Base-by-base conservation (phyloP, 2,329 filamentous ascomycete species). In the Colletotrichum tropicale region DNA sequence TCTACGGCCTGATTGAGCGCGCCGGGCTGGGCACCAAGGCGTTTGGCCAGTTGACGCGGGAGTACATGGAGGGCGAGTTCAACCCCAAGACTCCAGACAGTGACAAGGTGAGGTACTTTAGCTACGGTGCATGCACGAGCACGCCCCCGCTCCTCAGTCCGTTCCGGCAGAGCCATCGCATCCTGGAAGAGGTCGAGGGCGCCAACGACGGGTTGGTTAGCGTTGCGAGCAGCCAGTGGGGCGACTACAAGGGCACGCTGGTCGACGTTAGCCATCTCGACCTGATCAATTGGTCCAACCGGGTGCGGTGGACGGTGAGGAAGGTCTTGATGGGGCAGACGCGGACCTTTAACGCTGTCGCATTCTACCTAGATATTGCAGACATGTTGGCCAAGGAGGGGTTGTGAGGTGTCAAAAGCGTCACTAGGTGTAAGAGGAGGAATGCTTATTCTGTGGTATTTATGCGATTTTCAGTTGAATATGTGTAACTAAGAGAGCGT, bases 351-450 rank as follows among this genome's bases (percentile, higher is more conserved):
- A 94, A 93, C 80, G 92, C 92, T 4, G 88, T 93, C 73, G 92
- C 92, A 0, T 93, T 94, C 79, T 94, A 94, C 79, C 86, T 93
- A 3, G 91, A 89, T 75, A 91, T 94, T 79, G 89, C 89, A 13
- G 90, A 94, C 80, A 95, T 94, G 93, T 85, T 95, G 66, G 92
- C 93, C 3, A 93, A 92, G 79, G 93, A 95, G 80, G 92, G 91
- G 3, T 76, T 86, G 21, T 87, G 76, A 83, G 8, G 18, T 28
- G 30, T 67, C 10, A 28, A 32, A 9, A 43, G 13, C 8, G 13
- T 18, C 15, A 30, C 24, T 28, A 2, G 55, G 24, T 18, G 13
- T 10, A 58, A 58, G 43, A 21, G n/a, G n/a, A 21, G 43, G n/a
- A 52, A 21, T 21, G 43, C 10, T 13, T 13, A 52, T 52, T 7